Evolutionary conservation across 495 filamentous ascomycete species (phyloP).

Genomic region (Aspergillus coremiiformis): DNA sequence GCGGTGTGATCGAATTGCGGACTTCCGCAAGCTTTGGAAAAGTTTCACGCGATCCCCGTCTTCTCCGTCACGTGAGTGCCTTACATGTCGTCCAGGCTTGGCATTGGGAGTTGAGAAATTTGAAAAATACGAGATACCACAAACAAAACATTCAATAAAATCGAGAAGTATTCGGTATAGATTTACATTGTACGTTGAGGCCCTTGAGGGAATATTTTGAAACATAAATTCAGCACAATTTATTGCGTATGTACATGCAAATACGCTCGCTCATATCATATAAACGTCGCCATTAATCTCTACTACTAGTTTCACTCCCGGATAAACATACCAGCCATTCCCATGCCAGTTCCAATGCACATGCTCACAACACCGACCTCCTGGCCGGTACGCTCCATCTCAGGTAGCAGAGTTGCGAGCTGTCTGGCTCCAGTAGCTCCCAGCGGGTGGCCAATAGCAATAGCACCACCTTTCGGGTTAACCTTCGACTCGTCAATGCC

Average conservation of each 20-base stretch:
- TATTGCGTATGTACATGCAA: conserved; percentile 12
- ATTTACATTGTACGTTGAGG: too few relatives aligned
- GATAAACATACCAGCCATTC: conserved; percentile 80
- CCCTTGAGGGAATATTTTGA: not conserved
- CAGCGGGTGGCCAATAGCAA: conserved; percentile 89
- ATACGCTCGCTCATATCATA: conserved; percentile 14
- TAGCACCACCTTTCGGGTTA: conserved; percentile 89
- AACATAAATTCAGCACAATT: not conserved
- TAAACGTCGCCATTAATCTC: conserved; percentile 11
- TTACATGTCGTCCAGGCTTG: not conserved
- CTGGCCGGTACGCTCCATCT: conserved; percentile 55
- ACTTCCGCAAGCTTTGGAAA: conserved; percentile 17
- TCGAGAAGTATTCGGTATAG: too few relatives aligned
- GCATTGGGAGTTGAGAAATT: too few relatives aligned
- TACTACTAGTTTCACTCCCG: conserved; percentile 54
- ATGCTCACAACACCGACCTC: conserved; percentile 72
- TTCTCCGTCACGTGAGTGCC: not conserved
- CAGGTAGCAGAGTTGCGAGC: conserved; percentile 65
- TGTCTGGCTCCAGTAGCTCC: conserved; percentile 84
- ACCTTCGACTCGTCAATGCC: conserved; percentile 62
- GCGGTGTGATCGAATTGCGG: conserved; percentile 16
- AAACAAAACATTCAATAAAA: too few relatives aligned
- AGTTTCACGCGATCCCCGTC: conserved; percentile 14
- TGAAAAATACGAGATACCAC: too few relatives aligned
- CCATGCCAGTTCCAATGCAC: conserved; percentile 92